A percentile compares a stretch with the other conserved stretches of the same genome.
phyloP scores from a whole-genome alignment of 495 filamentous ascomycete genomes.

The Aspergillus cavernicola region DNA sequence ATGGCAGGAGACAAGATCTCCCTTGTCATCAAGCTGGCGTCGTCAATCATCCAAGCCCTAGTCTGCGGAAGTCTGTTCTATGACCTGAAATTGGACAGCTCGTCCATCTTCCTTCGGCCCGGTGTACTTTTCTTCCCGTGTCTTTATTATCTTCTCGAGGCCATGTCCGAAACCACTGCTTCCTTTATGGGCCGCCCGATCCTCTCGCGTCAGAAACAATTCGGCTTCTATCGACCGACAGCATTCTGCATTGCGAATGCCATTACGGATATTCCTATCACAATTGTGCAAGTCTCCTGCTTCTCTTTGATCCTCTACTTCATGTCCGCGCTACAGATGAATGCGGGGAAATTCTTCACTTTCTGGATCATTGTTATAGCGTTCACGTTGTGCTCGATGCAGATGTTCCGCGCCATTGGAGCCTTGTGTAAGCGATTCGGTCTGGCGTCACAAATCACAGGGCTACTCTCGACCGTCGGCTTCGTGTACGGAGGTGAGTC shows the following conservation, averaged over 20 bases:
- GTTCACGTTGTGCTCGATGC: slow-evolving; percentile 67
- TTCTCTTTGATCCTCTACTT: slow-evolving; percentile 79
- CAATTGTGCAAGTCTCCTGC: slow-evolving; percentile 60
- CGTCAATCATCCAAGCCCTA: slow-evolving; percentile 35
- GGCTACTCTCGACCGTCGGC: slow-evolving; percentile 71
- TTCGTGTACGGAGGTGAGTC: slow-evolving; percentile 74
- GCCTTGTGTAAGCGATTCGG: slow-evolving; percentile 80
- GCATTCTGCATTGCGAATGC: slow-evolving; percentile 80
- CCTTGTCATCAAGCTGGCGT: slow-evolving; percentile 28
- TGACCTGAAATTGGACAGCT: slow-evolving; percentile 33
- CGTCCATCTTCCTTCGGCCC: slow-evolving; percentile 38
- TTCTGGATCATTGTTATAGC: slow-evolving; percentile 68
- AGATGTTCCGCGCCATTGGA: slow-evolving; percentile 73
- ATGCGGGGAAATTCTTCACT: slow-evolving; percentile 73
- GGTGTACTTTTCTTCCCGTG: slow-evolving; percentile 39
- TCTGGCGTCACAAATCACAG: slow-evolving; percentile 76
- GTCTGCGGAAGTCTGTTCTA: slow-evolving; percentile 44
- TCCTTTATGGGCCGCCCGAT: slow-evolving; percentile 43
- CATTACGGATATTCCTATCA: slow-evolving; percentile 68
- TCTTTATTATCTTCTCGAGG: slow-evolving; percentile 38
- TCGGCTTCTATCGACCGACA: slow-evolving; percentile 74
- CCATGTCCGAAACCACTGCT: slow-evolving; percentile 35
- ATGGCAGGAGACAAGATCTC: slow-evolving; percentile 38
- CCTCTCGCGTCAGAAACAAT: slow-evolving; percentile 42
- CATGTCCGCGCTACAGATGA: slow-evolving; percentile 62